Conservation (phyloP, 2,329 filamentous ascomycete species). For the Aspergillus pseudoterreus region DNA sequence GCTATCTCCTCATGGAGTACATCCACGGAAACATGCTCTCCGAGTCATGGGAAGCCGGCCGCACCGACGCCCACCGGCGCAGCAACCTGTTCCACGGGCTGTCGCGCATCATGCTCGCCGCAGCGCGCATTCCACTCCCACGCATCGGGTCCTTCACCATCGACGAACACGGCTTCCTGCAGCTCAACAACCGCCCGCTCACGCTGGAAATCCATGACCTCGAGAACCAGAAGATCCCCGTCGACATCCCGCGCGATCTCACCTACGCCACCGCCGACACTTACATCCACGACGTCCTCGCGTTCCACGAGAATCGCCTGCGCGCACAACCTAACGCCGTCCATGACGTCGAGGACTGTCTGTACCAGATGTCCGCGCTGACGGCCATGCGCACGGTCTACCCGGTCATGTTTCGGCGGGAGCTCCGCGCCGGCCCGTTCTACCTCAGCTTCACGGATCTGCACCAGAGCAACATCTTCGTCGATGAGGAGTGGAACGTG, state of each 20-base stretch:
- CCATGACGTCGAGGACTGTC: constrained; percentile 24
- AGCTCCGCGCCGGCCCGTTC: not conserved
- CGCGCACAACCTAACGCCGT: constrained; percentile 34
- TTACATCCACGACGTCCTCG: constrained; percentile 22
- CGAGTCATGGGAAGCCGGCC: constrained; percentile 15
- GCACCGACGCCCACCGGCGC: constrained; percentile 11
- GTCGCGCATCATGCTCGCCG: constrained; percentile 14
- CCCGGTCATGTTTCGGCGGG: not conserved
- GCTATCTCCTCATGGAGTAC: constrained; percentile 21
- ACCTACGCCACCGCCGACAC: constrained; percentile 21
- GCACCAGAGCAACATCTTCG: constrained; percentile 33
- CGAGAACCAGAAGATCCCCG: constrained; percentile 24
- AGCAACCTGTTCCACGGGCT: constrained; percentile 18
- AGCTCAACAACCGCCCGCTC: constrained; percentile 15
- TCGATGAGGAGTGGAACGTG: constrained; percentile 25
- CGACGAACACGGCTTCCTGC: constrained; percentile 20
- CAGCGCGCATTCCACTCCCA: constrained; percentile 21
- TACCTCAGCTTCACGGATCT: constrained; percentile 29
- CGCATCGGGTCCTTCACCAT: constrained; percentile 34
- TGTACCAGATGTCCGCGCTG: constrained; percentile 29
- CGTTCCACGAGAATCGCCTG: constrained; percentile 33
- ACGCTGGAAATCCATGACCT: constrained; percentile 16
- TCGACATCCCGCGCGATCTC: constrained; percentile 16
- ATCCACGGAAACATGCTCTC: constrained; percentile 24
- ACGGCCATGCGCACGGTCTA: constrained; percentile 20